Percentiles rank a stretch among this genome's conserved stretches.
Conservation (phyloP, 495 filamentous ascomycete genomes). For the Astrocystis sublimbata region DNA sequence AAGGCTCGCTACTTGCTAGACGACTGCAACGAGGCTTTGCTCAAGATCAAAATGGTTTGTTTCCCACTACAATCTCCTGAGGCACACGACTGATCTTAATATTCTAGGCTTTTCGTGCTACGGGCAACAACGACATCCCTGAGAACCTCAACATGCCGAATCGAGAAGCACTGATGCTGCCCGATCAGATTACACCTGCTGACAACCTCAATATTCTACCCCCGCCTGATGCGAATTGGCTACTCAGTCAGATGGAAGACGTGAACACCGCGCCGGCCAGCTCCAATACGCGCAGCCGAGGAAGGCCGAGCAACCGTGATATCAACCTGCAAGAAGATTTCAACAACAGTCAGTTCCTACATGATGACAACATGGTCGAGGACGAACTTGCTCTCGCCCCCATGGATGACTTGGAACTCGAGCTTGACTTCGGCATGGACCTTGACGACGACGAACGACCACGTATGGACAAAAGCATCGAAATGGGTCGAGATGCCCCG, state of each 20-base stretch:
- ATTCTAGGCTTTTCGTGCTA: constrained; percentile 70
- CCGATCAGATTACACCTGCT: constrained; percentile 85
- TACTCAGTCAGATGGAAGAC: constrained; percentile 66
- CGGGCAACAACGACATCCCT: constrained; percentile 78
- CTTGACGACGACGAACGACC: constrained; percentile 53
- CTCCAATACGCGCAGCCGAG: constrained; percentile 46
- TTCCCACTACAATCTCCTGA: neutral
- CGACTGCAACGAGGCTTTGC: constrained; percentile 93
- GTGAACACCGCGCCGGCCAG: constrained; percentile 48
- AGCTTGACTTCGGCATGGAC: constrained; percentile 61
- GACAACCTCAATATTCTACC: constrained; percentile 71
- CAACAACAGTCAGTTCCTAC: constrained; percentile 66
- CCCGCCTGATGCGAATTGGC: constrained; percentile 71
- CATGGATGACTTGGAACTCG: constrained; percentile 58
- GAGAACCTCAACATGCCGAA: constrained; percentile 61
- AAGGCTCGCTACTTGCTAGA: constrained; percentile 95
- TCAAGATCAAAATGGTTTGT: constrained; percentile 97
- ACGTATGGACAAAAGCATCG: constrained; percentile 65
- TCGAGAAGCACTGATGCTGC: constrained; percentile 73
- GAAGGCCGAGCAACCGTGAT: constrained; percentile 63
- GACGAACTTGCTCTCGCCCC: constrained; percentile 54
- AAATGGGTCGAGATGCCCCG: constrained; percentile 81
- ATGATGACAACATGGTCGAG: constrained; percentile 60
- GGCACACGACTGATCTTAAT: constrained; percentile 33
- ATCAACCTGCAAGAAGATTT: constrained; percentile 62